Base-by-base conservation (phyloP, 179 eudicot genomes). In the Gypsophila paniculata region DNA sequence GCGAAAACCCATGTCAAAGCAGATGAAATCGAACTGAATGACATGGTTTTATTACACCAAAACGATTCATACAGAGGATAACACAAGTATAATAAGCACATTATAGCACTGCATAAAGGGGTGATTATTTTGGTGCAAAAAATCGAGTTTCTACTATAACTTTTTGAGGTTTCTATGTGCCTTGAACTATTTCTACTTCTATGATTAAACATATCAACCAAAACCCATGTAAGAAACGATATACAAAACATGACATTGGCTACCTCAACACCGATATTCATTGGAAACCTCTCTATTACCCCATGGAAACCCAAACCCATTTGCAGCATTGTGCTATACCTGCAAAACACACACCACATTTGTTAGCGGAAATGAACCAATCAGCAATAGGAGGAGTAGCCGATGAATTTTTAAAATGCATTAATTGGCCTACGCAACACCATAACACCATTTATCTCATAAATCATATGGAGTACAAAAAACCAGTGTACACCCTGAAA, bases 1-100 rank as follows among this genome's bases (percentile, higher is more conserved):
- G 96, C 81, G 74, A 84, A 72, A 76, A 78, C 77, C 98, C 98
- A 93, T 65, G 85, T 74, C 66, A 84, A 72, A 54, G 82, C 77
- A 59, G 83, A 74, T 58, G 81, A 74, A 60, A 80, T 51, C 32
- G 83, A 60, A 36, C 79, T 76, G 70, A 73, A 32, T 32, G 81
- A 36, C 34, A 82, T 23, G 12, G 52, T 51, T 57, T 72, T 76
- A 48, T 76, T 72, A 18, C 73, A 64, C 85, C 86, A 78, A 74
- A 78, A 62, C 2, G 23, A 57, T 69, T 86, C 86, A 75, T 89
- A 83, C 9, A 79, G 11, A 76, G 79, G 85, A 70, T 77, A 86
- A 59, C 82, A 80, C 21, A 83, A 0, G 58, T 85, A 79, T 14
- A 80, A 67, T 15, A 77, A 12, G 9, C 82, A 65, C 80, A 91